These are phyloP conservation scores for Termitomyces sp. DNA, from an alignment of 768 basidiomycete genomes.

Conservation along the genomic window DNA sequence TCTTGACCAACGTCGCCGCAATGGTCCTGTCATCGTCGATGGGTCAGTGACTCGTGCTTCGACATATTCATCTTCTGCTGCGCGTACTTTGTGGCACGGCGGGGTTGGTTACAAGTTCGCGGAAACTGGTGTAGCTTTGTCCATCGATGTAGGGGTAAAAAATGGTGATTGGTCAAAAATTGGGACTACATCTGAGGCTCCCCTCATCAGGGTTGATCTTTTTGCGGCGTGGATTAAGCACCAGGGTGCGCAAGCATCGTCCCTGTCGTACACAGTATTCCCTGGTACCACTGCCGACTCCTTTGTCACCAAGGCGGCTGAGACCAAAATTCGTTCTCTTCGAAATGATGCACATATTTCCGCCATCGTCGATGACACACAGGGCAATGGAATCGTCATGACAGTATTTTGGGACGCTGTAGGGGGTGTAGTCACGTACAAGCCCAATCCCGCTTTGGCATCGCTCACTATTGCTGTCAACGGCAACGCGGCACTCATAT, in stretches of 20 bases:
- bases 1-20: slow-evolving; percentile 57
- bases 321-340: slow-evolving; percentile 21
- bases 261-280: slow-evolving; percentile 36
- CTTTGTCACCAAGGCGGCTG: slow-evolving; percentile 21
- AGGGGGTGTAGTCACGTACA: slow-evolving; percentile 30
- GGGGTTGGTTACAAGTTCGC: slow-evolving; percentile 47
- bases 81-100: slow-evolving; percentile 55
- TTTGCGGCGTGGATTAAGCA: slow-evolving; percentile 38
- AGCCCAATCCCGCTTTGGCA: slow-evolving; percentile 14
- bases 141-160: slow-evolving; percentile 34
- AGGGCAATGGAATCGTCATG: slow-evolving; percentile 28
- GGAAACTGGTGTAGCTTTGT: slow-evolving; percentile 30
- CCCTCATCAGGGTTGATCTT: slow-evolving; percentile 48
- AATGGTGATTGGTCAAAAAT: slow-evolving; percentile 59
- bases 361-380: slow-evolving; percentile 31
- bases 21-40: slow-evolving; percentile 41
- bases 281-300: slow-evolving; percentile 28
- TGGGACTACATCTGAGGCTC: slow-evolving; percentile 56
- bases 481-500: slow-evolving; percentile 41
- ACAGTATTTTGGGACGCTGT: slow-evolving; percentile 41
- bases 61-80: slow-evolving; percentile 6
- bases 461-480: slow-evolving; percentile 30
- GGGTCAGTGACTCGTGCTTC: slow-evolving; percentile 13
- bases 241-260: slow-evolving; percentile 10
- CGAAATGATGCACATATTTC: slow-evolving; percentile 30